Percentiles rank a stretch among this genome's conserved stretches.
Conservation (phyloP, 1,139 yeast genomes). For the Nakaseomyces kungkrabaensis region DNA sequence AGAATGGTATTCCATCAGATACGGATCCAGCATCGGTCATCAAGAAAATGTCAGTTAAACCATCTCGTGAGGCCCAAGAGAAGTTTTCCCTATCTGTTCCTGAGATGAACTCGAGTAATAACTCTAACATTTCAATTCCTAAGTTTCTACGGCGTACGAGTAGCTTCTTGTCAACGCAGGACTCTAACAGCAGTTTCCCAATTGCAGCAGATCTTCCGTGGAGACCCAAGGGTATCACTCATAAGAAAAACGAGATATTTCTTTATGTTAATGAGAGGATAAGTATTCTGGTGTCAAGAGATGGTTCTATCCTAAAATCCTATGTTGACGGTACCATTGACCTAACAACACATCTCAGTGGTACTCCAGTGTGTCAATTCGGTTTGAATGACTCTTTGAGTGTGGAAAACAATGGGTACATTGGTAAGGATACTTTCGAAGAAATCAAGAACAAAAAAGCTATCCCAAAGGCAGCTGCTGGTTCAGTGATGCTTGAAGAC, state of each 20-base stretch:
- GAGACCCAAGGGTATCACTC: constrained; percentile 65
- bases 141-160: constrained; percentile 4
- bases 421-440: constrained; percentile 41
- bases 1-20: constrained; percentile 73
- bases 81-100: not conserved
- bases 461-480: constrained; percentile 36
- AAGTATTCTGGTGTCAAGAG: constrained; percentile 52
- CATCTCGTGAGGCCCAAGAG: constrained; percentile 9
- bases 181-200: constrained; percentile 6
- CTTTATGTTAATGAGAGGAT: constrained; percentile 70
- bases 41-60: constrained; percentile 20
- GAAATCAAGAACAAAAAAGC: constrained; percentile 24
- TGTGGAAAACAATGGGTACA: constrained; percentile 14
- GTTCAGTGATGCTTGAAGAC: constrained; percentile 56
- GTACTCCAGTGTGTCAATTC: constrained; percentile 60
- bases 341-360: constrained; percentile 65
- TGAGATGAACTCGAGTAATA: not conserved
- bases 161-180: constrained; percentile 1
- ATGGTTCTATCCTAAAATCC: constrained; percentile 54
- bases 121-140: constrained; percentile 1
- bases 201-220: constrained; percentile 40
- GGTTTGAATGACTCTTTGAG: constrained; percentile 43
- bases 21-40: constrained; percentile 46
- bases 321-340: constrained; percentile 71
- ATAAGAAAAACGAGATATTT: constrained; percentile 73